Evolutionary conservation across 2,329 filamentous ascomycete genomes (phyloP).

Genomic region (Botrytis fragariae): DNA sequence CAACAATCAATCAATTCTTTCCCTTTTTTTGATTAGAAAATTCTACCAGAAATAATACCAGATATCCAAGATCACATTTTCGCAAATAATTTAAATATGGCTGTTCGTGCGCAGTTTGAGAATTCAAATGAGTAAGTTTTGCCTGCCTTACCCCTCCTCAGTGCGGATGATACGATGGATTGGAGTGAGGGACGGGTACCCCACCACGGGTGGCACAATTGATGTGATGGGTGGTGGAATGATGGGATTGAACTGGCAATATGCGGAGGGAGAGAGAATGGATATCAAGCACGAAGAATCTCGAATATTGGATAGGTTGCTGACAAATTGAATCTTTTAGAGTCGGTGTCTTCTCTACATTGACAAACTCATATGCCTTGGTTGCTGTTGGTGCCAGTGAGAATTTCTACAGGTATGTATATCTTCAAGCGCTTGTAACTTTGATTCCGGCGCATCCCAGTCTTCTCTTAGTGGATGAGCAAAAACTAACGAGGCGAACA

Average conservation of each 20-base stretch:
- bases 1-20: background rate
- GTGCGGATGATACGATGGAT: background rate
- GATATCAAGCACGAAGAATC: background rate
- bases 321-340: slow-evolving; percentile 45
- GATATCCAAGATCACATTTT: background rate
- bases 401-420: slow-evolving; percentile 86
- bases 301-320: background rate
- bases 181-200: background rate
- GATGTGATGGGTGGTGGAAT: background rate
- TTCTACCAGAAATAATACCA: background rate
- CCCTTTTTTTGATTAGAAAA: background rate
- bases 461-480: background rate
- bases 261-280: background rate
- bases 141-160: slow-evolving; percentile 24
- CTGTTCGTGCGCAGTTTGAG: slow-evolving; percentile 74
- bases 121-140: slow-evolving; percentile 81
- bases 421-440: background rate
- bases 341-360: slow-evolving; percentile 92
- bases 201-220: background rate
- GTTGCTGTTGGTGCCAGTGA: slow-evolving; percentile 93
- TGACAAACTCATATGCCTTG: slow-evolving; percentile 96
- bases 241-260: background rate
- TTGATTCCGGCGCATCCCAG: background rate
- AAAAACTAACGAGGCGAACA: slow-evolving; percentile 17
- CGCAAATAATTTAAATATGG: slow-evolving; percentile 48